Base-by-base conservation (phyloP, 495 filamentous ascomycete species). In the Penicillium coffeae region DNA sequence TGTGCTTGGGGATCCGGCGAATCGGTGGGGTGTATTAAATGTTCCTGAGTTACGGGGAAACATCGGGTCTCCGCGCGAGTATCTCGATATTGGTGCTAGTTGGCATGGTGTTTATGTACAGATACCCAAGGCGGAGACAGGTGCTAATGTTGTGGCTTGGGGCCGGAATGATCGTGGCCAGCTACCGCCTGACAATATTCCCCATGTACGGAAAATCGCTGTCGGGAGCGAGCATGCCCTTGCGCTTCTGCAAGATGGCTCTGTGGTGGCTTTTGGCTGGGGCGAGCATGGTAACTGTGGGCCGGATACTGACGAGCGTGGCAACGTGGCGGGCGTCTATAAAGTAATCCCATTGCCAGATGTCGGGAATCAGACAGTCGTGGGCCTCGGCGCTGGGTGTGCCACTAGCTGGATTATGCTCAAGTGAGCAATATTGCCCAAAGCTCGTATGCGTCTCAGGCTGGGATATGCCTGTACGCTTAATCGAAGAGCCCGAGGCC, bases 281-380 rank as follows among this genome's bases (percentile, higher is more conserved):
- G 90, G 90, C 1, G 89, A 96, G 70, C 93, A 98, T 76, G 93
- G 93, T 9, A 97, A 97, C 66, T 97, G 93, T 65, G 93, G 93
- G 12, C 74, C 80, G 3, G 71, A 75, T 36, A 80, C 70, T 3
- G 74, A 83, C 68, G 54, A 66, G n/a, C 69, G 71, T 52, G 80
- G 85, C 2, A 79, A 87, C 62, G 80, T 87, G 25, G 83, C 82
- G 38, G 85, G 76, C 8, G 67, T 66, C 49, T 84, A 80, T 68
- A 87, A 82, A 55, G 58, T 77, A 13, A 76, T 89, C 55, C 71
- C 72, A n/a, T 66, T 79, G 35, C 63, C 73, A n/a, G 35, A 56
- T 9, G 59, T 45, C 2, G 33, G 41, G 5, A 50, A 42, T 36
- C 37, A n/a, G 21, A 51, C 34, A 18, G 74, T 86, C 21, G 59